Conservation (phyloP, 139 green algal genomes). For the Penium margaritaceum region DNA sequence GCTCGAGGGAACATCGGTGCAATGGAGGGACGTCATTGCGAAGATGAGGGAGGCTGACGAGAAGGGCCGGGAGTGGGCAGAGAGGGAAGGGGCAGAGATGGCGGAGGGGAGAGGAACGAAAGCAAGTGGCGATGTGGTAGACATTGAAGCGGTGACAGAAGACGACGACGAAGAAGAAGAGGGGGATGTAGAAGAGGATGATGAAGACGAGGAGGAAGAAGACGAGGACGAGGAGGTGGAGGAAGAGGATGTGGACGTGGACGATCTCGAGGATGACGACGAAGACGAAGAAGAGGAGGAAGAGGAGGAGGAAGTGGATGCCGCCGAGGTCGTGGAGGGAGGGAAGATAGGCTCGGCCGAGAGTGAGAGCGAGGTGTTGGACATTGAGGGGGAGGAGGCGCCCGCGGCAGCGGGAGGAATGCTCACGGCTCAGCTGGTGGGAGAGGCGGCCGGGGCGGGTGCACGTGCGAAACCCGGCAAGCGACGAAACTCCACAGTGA, state of each 20-base stretch:
- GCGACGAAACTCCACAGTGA: no score
- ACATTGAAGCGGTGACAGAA: neutral
- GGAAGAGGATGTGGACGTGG: neutral
- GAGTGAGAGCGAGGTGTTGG: slow-evolving; percentile 1
- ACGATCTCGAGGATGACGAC: neutral
- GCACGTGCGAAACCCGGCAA: no score
- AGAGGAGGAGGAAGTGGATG: neutral
- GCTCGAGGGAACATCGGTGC: neutral
- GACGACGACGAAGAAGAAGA: neutral
- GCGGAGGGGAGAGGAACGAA: neutral
- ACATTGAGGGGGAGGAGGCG: neutral
- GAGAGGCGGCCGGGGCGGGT: neutral
- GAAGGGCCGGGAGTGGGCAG: neutral
- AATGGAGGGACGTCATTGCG: neutral
- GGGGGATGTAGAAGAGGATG: neutral
- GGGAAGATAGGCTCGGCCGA: neutral
- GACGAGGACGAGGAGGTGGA: neutral
- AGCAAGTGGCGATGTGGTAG: neutral
- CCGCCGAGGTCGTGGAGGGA: neutral
- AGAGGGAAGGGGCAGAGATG: neutral
- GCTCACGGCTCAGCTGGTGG: neutral
- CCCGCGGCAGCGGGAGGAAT: neutral
- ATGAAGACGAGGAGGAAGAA: neutral
- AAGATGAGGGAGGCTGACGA: neutral
- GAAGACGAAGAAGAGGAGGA: neutral